Conservation (phyloP, 805 yeast species). For the Metschnikowia shivogae region DNA sequence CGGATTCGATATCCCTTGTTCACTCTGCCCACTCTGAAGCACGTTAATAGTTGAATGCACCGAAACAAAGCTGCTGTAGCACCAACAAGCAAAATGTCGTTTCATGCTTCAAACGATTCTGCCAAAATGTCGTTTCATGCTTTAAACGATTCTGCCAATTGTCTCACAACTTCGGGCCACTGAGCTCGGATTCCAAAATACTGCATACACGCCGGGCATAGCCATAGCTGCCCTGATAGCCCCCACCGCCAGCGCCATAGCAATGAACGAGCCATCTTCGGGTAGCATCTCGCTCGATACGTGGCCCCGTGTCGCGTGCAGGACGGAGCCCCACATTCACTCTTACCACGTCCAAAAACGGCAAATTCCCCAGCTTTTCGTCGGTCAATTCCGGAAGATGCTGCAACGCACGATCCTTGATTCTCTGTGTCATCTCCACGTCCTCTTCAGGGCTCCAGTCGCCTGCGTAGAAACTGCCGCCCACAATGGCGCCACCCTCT, state of each 20-base stretch:
- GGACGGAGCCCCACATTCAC: conserved; percentile 40
- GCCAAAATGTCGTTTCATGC: no score
- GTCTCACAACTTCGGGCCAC: conserved; percentile 1
- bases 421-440: conserved; percentile 43
- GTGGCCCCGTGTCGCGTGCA: conserved; percentile 31
- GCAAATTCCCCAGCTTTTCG: conserved; percentile 22
- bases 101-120: no score
- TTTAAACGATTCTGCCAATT: neutral
- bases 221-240: conserved; percentile 61
- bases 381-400: conserved; percentile 39
- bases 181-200: neutral
- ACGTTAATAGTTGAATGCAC: neutral
- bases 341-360: conserved; percentile 26
- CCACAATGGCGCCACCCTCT: conserved; percentile 60
- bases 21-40: neutral
- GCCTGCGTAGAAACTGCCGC: conserved; percentile 42
- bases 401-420: conserved; percentile 41
- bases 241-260: conserved; percentile 50
- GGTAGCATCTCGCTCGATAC: conserved; percentile 30
- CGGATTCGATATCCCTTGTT: neutral
- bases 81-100: no score
- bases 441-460: conserved; percentile 25
- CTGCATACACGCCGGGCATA: conserved; percentile 37
- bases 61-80: no score
- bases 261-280: conserved; percentile 49